phyloP scores from a whole-genome alignment of 78 protist genomes.

The Dictyostelium brefeldianum region DNA sequence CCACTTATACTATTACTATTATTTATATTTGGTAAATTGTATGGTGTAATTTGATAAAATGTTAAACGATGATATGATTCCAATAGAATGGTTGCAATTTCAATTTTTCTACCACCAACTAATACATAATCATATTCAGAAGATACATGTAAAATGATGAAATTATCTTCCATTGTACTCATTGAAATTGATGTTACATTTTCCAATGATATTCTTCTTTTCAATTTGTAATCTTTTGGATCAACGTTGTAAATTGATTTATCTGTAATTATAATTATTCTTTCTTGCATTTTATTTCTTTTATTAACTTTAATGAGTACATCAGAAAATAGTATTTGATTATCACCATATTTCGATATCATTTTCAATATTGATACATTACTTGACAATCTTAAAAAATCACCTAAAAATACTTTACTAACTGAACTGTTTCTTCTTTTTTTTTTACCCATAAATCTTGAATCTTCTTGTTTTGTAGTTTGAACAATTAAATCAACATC shows the following conservation, averaged over 20 bases:
- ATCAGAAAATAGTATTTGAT: slow-evolving; percentile 86
- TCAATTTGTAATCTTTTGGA: slow-evolving; percentile 86
- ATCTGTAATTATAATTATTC: slow-evolving; percentile 88
- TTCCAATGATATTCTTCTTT: slow-evolving; percentile 81
- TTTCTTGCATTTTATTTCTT: slow-evolving; percentile 91
- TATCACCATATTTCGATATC: slow-evolving; percentile 85
- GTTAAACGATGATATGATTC: slow-evolving; percentile 75
- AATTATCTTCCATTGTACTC: slow-evolving; percentile 86
- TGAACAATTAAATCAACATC: slow-evolving; percentile 69
- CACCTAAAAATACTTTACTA: slow-evolving; percentile 86
- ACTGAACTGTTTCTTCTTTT: slow-evolving; percentile 85
- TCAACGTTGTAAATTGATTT: slow-evolving; percentile 87
- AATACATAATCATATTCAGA: slow-evolving; percentile 91
- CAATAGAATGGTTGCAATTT: slow-evolving; percentile 78
- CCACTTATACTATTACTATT: not conserved
- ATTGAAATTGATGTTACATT: slow-evolving; percentile 68
- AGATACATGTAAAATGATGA: slow-evolving; percentile 85
- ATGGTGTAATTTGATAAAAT: slow-evolving; percentile 11
- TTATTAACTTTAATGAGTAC: slow-evolving; percentile 91
- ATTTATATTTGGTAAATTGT: not conserved
- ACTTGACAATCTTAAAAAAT: slow-evolving; percentile 52
- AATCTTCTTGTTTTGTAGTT: slow-evolving; percentile 72
- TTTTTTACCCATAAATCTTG: slow-evolving; percentile 85
- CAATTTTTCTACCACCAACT: slow-evolving; percentile 88
- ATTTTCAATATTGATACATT: slow-evolving; percentile 67